These are phyloP conservation scores for Suillus subluteus DNA, from an alignment of 768 basidiomycete species.

Conservation along the genomic window DNA sequence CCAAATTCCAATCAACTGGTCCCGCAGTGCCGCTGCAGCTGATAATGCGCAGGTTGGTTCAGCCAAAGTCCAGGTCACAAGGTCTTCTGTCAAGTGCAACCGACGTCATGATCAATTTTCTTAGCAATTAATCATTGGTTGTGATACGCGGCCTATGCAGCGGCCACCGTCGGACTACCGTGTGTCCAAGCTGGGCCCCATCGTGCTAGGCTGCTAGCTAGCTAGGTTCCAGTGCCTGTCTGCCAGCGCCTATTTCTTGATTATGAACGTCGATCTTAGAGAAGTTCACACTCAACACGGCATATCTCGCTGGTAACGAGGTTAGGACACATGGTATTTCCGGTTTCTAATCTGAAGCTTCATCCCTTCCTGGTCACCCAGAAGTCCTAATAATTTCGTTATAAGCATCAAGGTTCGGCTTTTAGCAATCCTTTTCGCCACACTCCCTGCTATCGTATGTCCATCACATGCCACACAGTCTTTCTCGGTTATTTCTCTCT, in stretches of 20 bases:
- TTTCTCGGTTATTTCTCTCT: constrained; percentile 19
- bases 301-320: constrained; percentile 4
- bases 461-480: constrained; percentile 25
- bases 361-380: neutral
- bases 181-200: neutral
- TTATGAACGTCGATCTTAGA: neutral
- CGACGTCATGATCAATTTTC: neutral
- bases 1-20: too few relatives aligned
- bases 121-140: neutral
- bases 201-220: neutral
- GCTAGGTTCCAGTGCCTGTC: neutral
- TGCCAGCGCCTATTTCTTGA: neutral
- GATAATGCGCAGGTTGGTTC: too few relatives aligned
- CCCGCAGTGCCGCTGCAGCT: too few relatives aligned
- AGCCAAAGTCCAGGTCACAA: neutral
- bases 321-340: constrained; percentile 1
- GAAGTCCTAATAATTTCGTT: neutral
- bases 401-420: neutral
- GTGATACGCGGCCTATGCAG: neutral
- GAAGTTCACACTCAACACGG: neutral
- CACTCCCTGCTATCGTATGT: constrained; percentile 10
- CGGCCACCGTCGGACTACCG: neutral
- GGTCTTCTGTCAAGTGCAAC: neutral
- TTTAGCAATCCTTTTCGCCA: neutral
- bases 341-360: neutral